Evolutionary conservation across 2,329 filamentous ascomycete species (phyloP), one percentile per base, ranked within the genome.

Genomic region (Venturia effusa): DNA sequence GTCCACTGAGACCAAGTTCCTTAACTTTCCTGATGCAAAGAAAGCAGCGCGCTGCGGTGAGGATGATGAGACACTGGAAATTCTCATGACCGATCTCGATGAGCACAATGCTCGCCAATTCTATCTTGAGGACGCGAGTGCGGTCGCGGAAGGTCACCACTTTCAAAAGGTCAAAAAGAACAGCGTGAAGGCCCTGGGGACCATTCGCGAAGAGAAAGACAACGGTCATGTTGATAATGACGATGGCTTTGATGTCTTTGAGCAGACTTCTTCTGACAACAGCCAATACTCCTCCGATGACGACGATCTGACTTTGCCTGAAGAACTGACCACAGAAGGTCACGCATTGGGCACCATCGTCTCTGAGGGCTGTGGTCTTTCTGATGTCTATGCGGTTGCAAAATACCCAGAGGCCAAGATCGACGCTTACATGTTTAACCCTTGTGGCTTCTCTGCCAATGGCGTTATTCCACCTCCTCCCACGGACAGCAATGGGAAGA

Each of bases 371-470:
- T 97, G 91, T 75, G 94, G 94, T 61, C 83, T 99, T 59, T 88
- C 92, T 22, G 88, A 92, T 67, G 87, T 99, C 66, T 99, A 97
- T 71, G 89, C 94, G 5, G 86, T 85, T 55, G 86, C 86, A 65
- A 88, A 88, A 75, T 97, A 96, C 73, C 92, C 94, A 0, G 93
- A 97, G 69, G 89, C 94, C 27, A 89, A 90, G 65, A 90, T 99
- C 68, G 94, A 99, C 70, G 91, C 94, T 27, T 99, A 97, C 75
- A 84, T 97, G 63, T 99, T 99, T 80, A 92, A 89, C 0, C 94
- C 94, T 0, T 99, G 94, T 72, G 94, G 94, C 65, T 99, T 96
- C 77, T 97, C 92, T 7, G 94, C 94, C 74, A 99, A 99, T 72
- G 94, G 92, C 62, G 92, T 99, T 24, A 84, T 99, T 51, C 94